Evolutionary conservation across 2,329 filamentous ascomycete genomes (phyloP).

Genomic region (Drechslerella coelobrocha): DNA sequence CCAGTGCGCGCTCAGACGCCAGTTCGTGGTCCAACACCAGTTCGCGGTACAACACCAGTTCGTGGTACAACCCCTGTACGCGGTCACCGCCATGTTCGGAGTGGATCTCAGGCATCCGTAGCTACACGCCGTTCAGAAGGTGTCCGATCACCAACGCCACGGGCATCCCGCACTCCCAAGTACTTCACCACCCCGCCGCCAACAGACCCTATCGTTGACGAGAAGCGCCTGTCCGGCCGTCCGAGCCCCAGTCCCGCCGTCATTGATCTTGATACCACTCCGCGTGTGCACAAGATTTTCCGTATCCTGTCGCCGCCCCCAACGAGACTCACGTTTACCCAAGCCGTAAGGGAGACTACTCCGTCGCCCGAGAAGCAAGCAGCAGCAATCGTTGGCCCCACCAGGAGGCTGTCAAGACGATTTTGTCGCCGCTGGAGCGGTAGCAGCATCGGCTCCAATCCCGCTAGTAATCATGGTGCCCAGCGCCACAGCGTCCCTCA

Average conservation of each 20-base stretch:
- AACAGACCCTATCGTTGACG: slow-evolving; percentile 18
- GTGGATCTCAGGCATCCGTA: slow-evolving; percentile 18
- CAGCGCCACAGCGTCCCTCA: neutral
- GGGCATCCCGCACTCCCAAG: slow-evolving; percentile 23
- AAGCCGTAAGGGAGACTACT: slow-evolving; percentile 20
- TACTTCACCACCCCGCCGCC: slow-evolving; percentile 19
- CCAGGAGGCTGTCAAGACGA: slow-evolving; percentile 26
- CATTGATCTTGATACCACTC: slow-evolving; percentile 40
- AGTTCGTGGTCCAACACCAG: neutral
- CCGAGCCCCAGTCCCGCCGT: slow-evolving; percentile 10
- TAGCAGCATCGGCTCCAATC: slow-evolving; percentile 9
- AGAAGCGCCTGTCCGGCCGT: slow-evolving; percentile 22
- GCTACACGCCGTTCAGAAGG: slow-evolving; percentile 11
- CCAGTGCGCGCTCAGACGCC: neutral
- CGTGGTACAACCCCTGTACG: neutral
- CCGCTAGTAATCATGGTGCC: neutral
- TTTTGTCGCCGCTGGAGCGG: slow-evolving; percentile 25
- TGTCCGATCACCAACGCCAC: neutral
- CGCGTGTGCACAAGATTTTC: slow-evolving; percentile 34
- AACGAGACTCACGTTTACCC: slow-evolving; percentile 39
- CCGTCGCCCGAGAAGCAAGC: neutral
- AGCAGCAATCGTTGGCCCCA: neutral
- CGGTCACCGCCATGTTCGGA: neutral
- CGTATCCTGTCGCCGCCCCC: slow-evolving; percentile 31
- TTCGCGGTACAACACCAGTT: neutral